These are phyloP conservation scores for Leptodontidium sp. DNA, from an alignment of 2,329 filamentous ascomycete species.

Conservation along the genomic window DNA sequence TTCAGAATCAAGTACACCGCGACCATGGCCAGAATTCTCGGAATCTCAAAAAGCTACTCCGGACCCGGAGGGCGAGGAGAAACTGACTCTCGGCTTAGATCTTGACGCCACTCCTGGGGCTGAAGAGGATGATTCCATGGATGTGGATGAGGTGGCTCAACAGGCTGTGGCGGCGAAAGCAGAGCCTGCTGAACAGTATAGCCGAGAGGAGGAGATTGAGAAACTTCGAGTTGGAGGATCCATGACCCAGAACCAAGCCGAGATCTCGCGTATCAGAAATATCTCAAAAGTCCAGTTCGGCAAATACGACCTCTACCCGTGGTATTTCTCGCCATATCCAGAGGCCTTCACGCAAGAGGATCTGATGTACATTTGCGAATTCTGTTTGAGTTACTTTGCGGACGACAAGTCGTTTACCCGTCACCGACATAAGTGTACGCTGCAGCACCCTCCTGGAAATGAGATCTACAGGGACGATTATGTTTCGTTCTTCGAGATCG, in stretches of 20 bases:
- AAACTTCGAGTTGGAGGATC: conserved; percentile 93
- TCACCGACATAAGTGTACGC: conserved; percentile 87
- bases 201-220: conserved; percentile 92
- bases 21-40: conserved; percentile 44
- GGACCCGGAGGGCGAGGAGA: conserved; percentile 42
- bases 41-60: conserved; percentile 44
- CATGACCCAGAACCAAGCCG: conserved; percentile 98
- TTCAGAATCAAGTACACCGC: conserved; percentile 45
- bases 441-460: conserved; percentile 94
- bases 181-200: conserved; percentile 59
- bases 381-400: conserved; percentile 91
- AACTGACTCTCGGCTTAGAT: conserved; percentile 40
- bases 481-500: conserved; percentile 96
- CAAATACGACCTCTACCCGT: conserved; percentile 88
- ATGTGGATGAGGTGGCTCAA: conserved; percentile 60
- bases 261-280: conserved; percentile 95
- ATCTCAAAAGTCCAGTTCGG: conserved; percentile 95
- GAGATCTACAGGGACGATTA: conserved; percentile 97
- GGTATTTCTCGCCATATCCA: conserved; percentile 99
- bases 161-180: conserved; percentile 43
- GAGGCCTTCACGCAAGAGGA: conserved; percentile 88
- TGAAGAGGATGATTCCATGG: conserved; percentile 54
- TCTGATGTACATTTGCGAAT: conserved; percentile 95
- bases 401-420: conserved; percentile 82
- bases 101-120: conserved; percentile 44